phyloP scores from a whole-genome alignment of 176 grass and related monocot genomes.

The Oryza longistaminata region DNA sequence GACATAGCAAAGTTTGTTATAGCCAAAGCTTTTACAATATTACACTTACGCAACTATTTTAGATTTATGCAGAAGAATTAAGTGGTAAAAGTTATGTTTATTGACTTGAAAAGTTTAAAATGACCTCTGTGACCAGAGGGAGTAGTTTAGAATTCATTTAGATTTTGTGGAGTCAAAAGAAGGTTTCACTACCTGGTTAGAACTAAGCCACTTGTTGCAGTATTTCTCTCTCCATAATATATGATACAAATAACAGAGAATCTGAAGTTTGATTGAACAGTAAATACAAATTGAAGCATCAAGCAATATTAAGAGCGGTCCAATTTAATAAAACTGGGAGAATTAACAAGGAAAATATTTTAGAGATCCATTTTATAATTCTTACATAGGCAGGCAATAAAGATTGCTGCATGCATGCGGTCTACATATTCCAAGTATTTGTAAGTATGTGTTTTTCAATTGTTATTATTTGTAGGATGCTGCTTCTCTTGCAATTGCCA shows the following conservation, averaged over 20 bases:
- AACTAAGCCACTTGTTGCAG: background rate
- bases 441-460: background rate
- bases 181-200: background rate
- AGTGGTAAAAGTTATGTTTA: background rate
- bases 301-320: background rate
- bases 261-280: background rate
- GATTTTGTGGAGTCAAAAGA: background rate
- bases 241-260: background rate
- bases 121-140: background rate
- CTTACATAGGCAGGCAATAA: background rate
- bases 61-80: background rate
- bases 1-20: background rate
- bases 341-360: background rate
- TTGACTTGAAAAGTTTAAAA: background rate
- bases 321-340: background rate
- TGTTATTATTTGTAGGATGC: constrained; percentile 52
- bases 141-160: background rate
- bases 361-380: background rate
- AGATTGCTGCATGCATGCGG: background rate
- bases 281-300: background rate
- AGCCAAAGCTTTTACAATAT: background rate
- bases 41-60: background rate
- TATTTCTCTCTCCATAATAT: background rate
- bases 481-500: constrained; percentile 55
- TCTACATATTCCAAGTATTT: background rate